Conservation (phyloP, 2,329 filamentous ascomycete species). For the Cordyceps militaris region DNA sequence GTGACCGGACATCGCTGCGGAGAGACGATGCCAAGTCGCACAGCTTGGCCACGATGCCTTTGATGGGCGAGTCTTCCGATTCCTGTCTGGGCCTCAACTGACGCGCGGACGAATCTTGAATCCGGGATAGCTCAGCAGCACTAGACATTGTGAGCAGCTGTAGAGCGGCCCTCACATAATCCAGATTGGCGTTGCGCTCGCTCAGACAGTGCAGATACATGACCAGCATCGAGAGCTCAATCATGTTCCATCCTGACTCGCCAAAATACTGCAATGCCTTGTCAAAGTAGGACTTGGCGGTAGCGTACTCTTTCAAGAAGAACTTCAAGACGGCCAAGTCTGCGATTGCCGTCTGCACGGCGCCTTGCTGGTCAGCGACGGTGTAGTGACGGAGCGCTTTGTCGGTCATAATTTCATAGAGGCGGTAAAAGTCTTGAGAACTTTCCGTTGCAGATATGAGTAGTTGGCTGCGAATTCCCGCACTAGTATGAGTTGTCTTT, state of each 20-base stretch:
- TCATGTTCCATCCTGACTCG: constrained; percentile 66
- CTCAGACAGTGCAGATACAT: constrained; percentile 81
- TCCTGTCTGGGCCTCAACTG: constrained; percentile 21
- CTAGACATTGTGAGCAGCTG: constrained; percentile 66
- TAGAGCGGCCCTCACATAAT: constrained; percentile 70
- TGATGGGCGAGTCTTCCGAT: constrained; percentile 30
- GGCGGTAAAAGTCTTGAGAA: constrained; percentile 55
- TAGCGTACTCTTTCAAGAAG: constrained; percentile 62
- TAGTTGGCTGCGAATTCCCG: constrained; percentile 38
- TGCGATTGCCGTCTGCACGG: constrained; percentile 68
- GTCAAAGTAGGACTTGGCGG: constrained; percentile 71
- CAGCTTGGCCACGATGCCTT: constrained; percentile 42
- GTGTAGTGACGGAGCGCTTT: constrained; percentile 77
- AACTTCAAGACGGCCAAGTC: constrained; percentile 84
- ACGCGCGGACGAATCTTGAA: constrained; percentile 29
- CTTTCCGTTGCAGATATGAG: constrained; percentile 56
- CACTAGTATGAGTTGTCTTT: constrained; percentile 21
- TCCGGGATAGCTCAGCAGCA: constrained; percentile 43
- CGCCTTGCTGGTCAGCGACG: constrained; percentile 69
- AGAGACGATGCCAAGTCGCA: constrained; percentile 38
- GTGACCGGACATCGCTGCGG: constrained; percentile 55
- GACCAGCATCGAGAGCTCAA: constrained; percentile 77
- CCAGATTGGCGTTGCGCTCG: constrained; percentile 65
- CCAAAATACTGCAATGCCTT: constrained; percentile 73
- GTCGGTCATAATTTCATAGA: constrained; percentile 74